Base-by-base conservation (phyloP, 2,329 filamentous ascomycete genomes). In the Metarhizium sp. region DNA sequence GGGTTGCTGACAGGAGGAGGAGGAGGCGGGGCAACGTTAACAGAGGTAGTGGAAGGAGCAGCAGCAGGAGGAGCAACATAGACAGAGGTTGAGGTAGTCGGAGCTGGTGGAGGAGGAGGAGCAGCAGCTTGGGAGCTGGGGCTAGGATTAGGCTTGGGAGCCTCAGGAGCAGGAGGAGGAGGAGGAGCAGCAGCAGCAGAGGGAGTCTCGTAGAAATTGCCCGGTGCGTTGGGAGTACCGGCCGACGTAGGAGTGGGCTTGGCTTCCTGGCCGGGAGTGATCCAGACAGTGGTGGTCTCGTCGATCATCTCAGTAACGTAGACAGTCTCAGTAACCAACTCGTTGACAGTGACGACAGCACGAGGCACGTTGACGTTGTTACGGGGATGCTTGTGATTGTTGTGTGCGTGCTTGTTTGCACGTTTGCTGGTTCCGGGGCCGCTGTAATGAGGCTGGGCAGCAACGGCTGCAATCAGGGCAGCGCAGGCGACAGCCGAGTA, bases 241-340 rank as follows among this genome's bases (percentile, higher is more conserved):
- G 8, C 18, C 6, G n/a, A 16, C 5, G 42, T 45, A 45, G 64
- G 47, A 36, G 64, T 62, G 47, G 64, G 58, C 40, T 63, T 60
- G 45, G 66, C 48, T 53, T 66, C 61, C 56, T 64, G 59, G 54
- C 65, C 64, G 13, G 73, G 71, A 29, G 65, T 67, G 64, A 79
- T 62, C 61, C 69, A 74, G 64, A 73, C 58, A 54, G 79, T 82
- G 61, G 74, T 72, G 59, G 71, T 75, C 40, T 71, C 69, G 61
- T 80, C 78, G 54, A 81, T 65, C 52, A 72, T 56, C 68, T 77
- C 67, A 57, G 78, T 76, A 58, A 82, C 71, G 51, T 66, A 69
- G 59, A 64, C 75, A 3, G 72, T 74, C 61, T 78, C 73, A 6
- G 75, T 79, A 61, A 80, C 76, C 71, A 75, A 80, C 62, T 75